Conservation (phyloP, 768 basidiomycete species). For the Russula sp. region DNA sequence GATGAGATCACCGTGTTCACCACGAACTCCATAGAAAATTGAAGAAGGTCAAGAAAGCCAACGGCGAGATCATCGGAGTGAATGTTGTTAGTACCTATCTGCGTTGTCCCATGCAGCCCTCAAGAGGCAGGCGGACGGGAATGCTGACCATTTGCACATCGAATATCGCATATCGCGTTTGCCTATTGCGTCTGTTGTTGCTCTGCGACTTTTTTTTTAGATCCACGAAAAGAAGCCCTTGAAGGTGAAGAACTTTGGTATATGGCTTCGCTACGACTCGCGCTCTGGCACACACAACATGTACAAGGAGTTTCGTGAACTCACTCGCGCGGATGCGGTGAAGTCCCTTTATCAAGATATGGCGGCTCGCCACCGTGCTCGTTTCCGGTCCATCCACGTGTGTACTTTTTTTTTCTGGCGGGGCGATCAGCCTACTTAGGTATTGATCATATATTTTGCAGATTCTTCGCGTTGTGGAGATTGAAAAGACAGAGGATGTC, state of each 20-base stretch:
- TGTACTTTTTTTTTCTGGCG: constrained; percentile 26
- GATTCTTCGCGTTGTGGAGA: constrained; percentile 97
- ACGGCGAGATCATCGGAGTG: constrained; percentile 97
- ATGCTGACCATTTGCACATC: constrained; percentile 39
- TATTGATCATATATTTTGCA: constrained; percentile 29
- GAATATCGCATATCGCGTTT: constrained; percentile 30
- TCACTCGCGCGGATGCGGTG: constrained; percentile 90
- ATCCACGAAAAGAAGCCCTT: constrained; percentile 96
- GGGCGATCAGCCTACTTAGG: neutral
- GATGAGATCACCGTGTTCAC: neutral
- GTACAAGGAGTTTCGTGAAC: constrained; percentile 99
- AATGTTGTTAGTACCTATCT: constrained; percentile 73
- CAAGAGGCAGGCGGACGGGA: constrained; percentile 84
- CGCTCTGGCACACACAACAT: constrained; percentile 99
- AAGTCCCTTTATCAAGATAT: constrained; percentile 98
- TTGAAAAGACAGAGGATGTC: constrained; percentile 84
- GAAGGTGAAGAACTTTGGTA: constrained; percentile 99
- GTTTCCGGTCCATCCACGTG: constrained; percentile 97
- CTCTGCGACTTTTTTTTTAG: constrained; percentile 38
- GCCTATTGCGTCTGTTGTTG: constrained; percentile 23
- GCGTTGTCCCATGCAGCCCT: constrained; percentile 47
- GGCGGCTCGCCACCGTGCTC: constrained; percentile 98
- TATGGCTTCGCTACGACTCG: constrained; percentile 99
- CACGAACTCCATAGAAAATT: constrained; percentile 53
- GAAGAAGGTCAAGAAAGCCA: constrained; percentile 99